Evolutionary conservation across 2,329 filamentous ascomycete genomes (phyloP), one percentile per base, ranked within the genome.

Genomic region (Xylaria sp.): DNA sequence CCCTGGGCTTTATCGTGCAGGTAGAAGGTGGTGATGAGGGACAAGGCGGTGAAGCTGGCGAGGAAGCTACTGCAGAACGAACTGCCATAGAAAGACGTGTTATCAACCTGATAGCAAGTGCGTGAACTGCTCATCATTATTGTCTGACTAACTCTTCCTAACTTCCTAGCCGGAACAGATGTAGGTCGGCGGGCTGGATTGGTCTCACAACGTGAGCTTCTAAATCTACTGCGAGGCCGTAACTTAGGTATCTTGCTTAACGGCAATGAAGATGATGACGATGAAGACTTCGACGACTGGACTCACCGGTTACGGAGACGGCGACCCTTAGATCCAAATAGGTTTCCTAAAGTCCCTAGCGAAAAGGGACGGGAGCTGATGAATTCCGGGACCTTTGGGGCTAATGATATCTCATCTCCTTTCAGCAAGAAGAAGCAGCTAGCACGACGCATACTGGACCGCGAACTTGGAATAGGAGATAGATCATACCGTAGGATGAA

Each of bases 331-430:
- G 85, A 89, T 65, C 84, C 84, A 1, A 79, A 89, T 68, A 81
- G 87, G 50, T 94, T 94, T 66, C 93, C 94, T n/a, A 92, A 92
- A 73, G 89, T 97, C 0, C 95, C 95, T 0, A 97, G 90, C 73
- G 88, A 92, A 11, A 85, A 88, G 68, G 95, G 96, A 7, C 84
- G 80, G 55, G 87, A 90, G 72, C 81, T 98, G 68, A 97, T 98
- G 94, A 84, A 88, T 44, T 91, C 90, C 33, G 95, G 95, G 0
- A 84, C 83, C 2, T 98, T 97, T 79, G 95, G 95, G 38, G 83
- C 84, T 20, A 91, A 89, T 64, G 85, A 90, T 25, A 50, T 69
- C 9, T 55, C 55, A 50, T 79, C 83, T 64, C 81, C 82, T 72
- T 82, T 81, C 71, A 84, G 79, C 67, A 83, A 75, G 67, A 87